These are phyloP conservation scores for Nepenthes mirabilis DNA, from an alignment of 148 eudicot species.

Conservation along the genomic window DNA sequence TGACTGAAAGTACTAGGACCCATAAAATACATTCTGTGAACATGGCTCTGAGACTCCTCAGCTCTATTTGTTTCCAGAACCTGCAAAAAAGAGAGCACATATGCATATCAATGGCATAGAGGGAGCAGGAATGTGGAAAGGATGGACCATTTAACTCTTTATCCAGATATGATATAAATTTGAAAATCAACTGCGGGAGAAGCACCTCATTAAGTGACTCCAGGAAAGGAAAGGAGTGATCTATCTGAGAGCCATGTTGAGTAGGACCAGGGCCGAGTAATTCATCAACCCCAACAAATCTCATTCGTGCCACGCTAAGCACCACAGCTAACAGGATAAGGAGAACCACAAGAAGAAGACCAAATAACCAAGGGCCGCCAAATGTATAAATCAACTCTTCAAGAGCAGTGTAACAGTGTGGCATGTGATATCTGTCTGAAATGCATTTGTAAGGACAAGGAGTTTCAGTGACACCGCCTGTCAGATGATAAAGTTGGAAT, in stretches of 20 bases:
- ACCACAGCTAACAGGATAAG: conserved; percentile 74
- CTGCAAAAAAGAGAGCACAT: conserved; percentile 24
- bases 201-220: conserved; percentile 96
- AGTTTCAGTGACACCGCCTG: conserved; percentile 85
- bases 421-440: conserved; percentile 90
- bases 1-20: conserved; percentile 88
- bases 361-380: conserved; percentile 96
- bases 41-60: conserved; percentile 91
- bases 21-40: conserved; percentile 91
- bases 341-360: conserved; percentile 73
- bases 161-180: too few species aligned
- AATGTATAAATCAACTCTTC: conserved; percentile 91
- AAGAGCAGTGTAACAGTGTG: conserved; percentile 86
- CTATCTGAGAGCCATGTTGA: conserved; percentile 89
- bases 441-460: conserved; percentile 86
- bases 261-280: conserved; percentile 77
- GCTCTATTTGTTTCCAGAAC: conserved; percentile 93
- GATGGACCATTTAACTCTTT: too few species aligned
- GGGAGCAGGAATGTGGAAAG: background rate
- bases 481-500: conserved; percentile 2
- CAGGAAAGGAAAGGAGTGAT: conserved; percentile 91
- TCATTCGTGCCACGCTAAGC: conserved; percentile 96
- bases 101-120: background rate
- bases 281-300: conserved; percentile 81
- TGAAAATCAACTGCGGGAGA: too few species aligned